These are phyloP conservation scores for Nannochloropsis salina DNA, from an alignment of 108 stramenopile genomes.

Conservation along the genomic window DNA sequence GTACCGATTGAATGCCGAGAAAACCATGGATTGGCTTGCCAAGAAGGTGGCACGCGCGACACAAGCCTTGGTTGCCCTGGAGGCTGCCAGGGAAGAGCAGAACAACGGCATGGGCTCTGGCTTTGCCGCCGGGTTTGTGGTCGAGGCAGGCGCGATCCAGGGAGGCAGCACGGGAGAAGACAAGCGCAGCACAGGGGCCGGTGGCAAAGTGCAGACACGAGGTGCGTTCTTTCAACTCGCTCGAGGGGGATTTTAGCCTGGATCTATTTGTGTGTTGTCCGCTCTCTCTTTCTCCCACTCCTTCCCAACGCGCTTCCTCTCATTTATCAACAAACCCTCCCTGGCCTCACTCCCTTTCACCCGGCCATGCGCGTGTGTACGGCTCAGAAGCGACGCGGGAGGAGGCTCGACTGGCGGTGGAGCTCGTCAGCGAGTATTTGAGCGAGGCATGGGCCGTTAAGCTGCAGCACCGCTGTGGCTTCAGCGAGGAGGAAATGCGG, in stretches of 20 bases:
- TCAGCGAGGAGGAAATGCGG: slow-evolving; percentile 8
- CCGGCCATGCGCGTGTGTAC: too few species aligned
- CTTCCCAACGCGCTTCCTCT: too few species aligned
- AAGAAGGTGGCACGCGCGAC: slow-evolving; percentile 43
- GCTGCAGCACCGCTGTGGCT: not conserved
- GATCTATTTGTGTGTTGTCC: too few species aligned
- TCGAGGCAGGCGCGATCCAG: not conserved
- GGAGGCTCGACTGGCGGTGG: slow-evolving; percentile 22
- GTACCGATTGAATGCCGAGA: slow-evolving; percentile 45
- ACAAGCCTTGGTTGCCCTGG: slow-evolving; percentile 19
- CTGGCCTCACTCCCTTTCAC: too few species aligned
- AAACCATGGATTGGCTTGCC: slow-evolving; percentile 36
- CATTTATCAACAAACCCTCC: too few species aligned
- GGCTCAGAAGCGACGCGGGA: not conserved
- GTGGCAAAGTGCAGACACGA: not conserved
- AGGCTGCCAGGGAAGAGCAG: not conserved
- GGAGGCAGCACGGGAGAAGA: not conserved
- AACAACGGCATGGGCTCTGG: slow-evolving; percentile 1
- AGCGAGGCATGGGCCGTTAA: slow-evolving; percentile 31
- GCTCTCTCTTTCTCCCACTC: too few species aligned
- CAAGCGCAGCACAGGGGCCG: not conserved
- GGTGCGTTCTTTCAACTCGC: not conserved
- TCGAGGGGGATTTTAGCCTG: too few species aligned
- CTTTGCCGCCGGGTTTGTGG: slow-evolving; percentile 29
- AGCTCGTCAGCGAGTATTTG: slow-evolving; percentile 42